Base-by-base conservation (phyloP, 225 moss, liverwort and hornwort genomes). In the Pleurozium schreberi region DNA sequence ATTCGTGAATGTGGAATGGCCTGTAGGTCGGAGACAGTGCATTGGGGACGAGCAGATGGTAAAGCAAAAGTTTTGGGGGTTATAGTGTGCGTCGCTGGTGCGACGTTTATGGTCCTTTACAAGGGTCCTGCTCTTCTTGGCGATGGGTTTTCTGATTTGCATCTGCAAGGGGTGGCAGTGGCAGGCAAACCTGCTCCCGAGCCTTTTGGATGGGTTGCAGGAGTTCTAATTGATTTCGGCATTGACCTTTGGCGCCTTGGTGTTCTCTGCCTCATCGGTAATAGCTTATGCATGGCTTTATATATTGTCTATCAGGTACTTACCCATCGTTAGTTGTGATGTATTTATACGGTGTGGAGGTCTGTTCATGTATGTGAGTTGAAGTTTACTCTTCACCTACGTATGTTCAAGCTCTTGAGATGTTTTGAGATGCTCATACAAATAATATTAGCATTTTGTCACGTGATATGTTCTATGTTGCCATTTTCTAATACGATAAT, bases 101-200 rank as follows among this genome's bases (percentile, higher is more conserved):
- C 98, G 59, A 13, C 91, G 42, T 86, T 96, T 80, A 95, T 97
- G 96, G 93, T 91, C 36, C 27, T 95, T 43, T 97, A 91, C 86
- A 95, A 91, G 91, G 98, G 98, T 50, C 95, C 95, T 86, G 83
- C 89, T 84, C 83, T 97, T 55, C 63, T 96, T 75, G 98, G 97
- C 70, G 96, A 97, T 90, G 97, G 97, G 38, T 95, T 94, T 70
- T 94, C 96, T 83, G 93, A 96, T 87, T 89, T 92, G 66, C 90
- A 96, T 92, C 86, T 93, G 84, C 86, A 95, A 88, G 94, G 95
- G 61, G 65, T 93, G 85, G 96, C 97, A 50, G 80, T 96, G 76
- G 94, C 94, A 91, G 98, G 96, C 87, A 99, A 96, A 88, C 95
- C 96, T 88, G 97, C 98, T 82, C 97, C 96, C 78, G 98, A 97